phyloP scores from a whole-genome alignment of 257 asterid species.

The Agastache rugosa region DNA sequence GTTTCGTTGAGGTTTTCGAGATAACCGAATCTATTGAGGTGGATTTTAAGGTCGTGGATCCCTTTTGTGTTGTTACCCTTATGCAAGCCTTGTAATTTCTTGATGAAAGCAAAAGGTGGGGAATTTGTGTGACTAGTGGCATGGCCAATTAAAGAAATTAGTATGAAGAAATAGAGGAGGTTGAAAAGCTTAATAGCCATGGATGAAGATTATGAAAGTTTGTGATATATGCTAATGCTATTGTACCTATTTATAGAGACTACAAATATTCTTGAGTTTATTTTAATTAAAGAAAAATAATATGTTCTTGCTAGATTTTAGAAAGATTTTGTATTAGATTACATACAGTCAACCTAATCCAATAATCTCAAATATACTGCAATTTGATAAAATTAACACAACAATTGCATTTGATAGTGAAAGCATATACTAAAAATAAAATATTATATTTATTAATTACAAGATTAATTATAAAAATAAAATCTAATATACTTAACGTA shows the following conservation, averaged over 20 bases:
- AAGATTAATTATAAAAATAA: no score
- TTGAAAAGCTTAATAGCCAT: neutral
- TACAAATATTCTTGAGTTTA: no score
- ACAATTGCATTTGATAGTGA: no score
- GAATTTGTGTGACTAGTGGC: neutral
- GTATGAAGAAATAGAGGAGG: conserved; percentile 22
- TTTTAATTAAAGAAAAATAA: no score
- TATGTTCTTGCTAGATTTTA: no score
- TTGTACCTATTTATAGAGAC: neutral
- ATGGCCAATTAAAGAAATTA: neutral
- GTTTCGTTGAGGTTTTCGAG: neutral
- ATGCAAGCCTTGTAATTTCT: neutral
- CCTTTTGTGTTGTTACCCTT: neutral
- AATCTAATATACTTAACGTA: no score
- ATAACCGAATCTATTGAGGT: neutral
- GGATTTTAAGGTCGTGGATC: neutral
- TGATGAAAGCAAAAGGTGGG: neutral
- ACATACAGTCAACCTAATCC: no score
- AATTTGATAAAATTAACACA: no score
- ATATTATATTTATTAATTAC: no score
- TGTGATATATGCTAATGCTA: neutral
- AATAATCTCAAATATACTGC: no score
- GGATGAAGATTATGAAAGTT: neutral
- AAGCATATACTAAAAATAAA: no score
- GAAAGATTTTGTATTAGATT: no score